phyloP scores from a whole-genome alignment of 208 protist species.

The Leishmania tropica region DNA sequence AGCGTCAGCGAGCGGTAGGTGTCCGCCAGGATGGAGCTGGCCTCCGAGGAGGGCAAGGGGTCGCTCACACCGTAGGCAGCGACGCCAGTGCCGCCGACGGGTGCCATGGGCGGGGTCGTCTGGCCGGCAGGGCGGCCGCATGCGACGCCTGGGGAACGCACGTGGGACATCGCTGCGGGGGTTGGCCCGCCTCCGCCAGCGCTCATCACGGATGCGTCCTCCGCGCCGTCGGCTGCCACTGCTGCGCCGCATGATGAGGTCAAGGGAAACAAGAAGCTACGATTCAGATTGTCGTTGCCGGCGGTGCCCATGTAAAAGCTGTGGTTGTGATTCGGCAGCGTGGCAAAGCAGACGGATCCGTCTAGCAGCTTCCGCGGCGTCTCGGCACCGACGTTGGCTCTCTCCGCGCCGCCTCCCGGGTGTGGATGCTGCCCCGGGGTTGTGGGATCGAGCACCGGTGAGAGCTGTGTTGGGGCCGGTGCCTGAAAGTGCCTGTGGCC shows the following conservation, averaged over 20 bases:
- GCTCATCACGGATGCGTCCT: not conserved
- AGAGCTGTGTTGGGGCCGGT: not conserved
- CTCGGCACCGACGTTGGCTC: not conserved
- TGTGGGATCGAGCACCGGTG: not conserved
- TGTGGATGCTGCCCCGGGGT: not conserved
- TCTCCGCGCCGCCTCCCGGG: not conserved
- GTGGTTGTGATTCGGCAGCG: conserved; percentile 15
- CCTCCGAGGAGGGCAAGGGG: not conserved
- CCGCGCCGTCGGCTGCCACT: not conserved
- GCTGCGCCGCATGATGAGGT: not conserved
- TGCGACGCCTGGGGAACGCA: too few relatives aligned
- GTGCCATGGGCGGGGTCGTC: not conserved
- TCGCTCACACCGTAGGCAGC: not conserved
- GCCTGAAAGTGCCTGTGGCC: not conserved
- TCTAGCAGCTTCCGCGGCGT: not conserved
- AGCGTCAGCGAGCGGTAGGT: conserved; percentile 21
- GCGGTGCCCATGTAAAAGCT: conserved; percentile 39
- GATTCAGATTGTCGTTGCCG: conserved; percentile 34
- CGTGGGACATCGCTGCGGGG: not conserved
- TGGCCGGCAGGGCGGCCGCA: not conserved
- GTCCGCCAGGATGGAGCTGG: not conserved
- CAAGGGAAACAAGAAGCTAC: conserved; percentile 42
- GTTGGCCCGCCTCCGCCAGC: not conserved
- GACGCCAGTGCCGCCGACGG: not conserved
- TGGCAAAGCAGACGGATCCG: not conserved